These are phyloP conservation scores for Durusdinium trenchii DNA, from an alignment of 73 alveolate genomes.

Conservation along the genomic window DNA sequence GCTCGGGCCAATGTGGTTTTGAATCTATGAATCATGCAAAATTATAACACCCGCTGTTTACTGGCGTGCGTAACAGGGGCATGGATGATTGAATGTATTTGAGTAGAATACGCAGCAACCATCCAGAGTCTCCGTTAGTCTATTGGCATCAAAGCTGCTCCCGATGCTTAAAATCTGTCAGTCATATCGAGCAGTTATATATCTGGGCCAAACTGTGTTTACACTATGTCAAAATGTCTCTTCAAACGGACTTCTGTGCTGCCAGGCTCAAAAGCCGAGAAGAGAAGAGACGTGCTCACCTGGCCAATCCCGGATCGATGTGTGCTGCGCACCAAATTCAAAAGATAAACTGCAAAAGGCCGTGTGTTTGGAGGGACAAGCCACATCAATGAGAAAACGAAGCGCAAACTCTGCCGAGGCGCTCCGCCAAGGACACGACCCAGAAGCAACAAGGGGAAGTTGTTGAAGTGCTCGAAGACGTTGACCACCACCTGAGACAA, in stretches of 20 bases:
- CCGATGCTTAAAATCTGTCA: no score
- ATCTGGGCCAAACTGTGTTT: no score
- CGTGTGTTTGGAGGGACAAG: no score
- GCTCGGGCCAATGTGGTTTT: no score
- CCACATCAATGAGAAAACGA: not conserved
- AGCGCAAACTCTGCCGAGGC: not conserved
- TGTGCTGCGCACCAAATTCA: not conserved
- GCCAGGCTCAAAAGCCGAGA: constrained; percentile 91
- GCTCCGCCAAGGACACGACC: constrained; percentile 91
- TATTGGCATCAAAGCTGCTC: no score
- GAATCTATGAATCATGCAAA: no score
- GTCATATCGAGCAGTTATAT: no score
- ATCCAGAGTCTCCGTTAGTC: no score
- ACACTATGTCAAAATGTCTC: no score
- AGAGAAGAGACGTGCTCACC: constrained; percentile 87
- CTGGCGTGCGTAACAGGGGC: not conserved
- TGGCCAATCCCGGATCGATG: not conserved
- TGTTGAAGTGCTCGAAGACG: constrained; percentile 84
- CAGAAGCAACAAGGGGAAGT: constrained; percentile 64
- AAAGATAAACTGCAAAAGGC: no score
- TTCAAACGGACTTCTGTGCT: not conserved
- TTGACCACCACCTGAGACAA: constrained; percentile 50
- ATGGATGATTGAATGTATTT: no score
- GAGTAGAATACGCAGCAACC: no score
- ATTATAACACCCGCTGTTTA: not conserved